These are phyloP conservation scores for Nymphaea thermarum DNA, from an alignment of 164 flowering plant species.

Conservation along the genomic window DNA sequence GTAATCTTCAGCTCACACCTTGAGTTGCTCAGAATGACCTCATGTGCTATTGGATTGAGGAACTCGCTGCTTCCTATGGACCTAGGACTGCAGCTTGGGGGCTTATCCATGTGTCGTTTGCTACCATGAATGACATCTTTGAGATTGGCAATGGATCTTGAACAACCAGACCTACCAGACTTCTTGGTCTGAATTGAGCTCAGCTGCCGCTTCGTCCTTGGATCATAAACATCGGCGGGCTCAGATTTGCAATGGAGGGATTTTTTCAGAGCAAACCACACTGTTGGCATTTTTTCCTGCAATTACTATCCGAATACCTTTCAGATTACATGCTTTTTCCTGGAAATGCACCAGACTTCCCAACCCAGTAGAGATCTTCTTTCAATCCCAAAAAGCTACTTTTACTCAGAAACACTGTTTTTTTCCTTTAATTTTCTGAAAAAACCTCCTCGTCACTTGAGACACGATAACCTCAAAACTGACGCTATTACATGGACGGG, in stretches of 20 bases:
- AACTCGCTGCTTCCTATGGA: slow-evolving; percentile 96
- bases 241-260: slow-evolving; percentile 83
- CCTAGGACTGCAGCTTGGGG: slow-evolving; percentile 88
- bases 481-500: too few relatives aligned
- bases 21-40: slow-evolving; percentile 75
- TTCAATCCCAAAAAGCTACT: not conserved
- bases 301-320: not conserved
- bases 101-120: slow-evolving; percentile 71
- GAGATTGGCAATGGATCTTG: slow-evolving; percentile 92
- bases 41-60: slow-evolving; percentile 84
- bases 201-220: slow-evolving; percentile 49
- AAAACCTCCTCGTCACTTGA: too few relatives aligned
- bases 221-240: slow-evolving; percentile 78
- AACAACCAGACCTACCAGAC: slow-evolving; percentile 77
- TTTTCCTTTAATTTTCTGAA: too few relatives aligned
- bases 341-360: not conserved
- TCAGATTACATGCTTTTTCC: not conserved
- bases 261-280: slow-evolving; percentile 79
- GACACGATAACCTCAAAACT: too few relatives aligned
- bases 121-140: slow-evolving; percentile 93
- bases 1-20: slow-evolving; percentile 87
- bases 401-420: not conserved
- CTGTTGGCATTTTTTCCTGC: slow-evolving; percentile 52
- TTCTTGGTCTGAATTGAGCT: slow-evolving; percentile 53
- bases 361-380: not conserved